Percentiles rank a stretch among this genome's conserved stretches.
These are phyloP conservation scores for Tolypocladium tundrense DNA, from an alignment of 2,329 filamentous ascomycete genomes.

Conservation along the genomic window DNA sequence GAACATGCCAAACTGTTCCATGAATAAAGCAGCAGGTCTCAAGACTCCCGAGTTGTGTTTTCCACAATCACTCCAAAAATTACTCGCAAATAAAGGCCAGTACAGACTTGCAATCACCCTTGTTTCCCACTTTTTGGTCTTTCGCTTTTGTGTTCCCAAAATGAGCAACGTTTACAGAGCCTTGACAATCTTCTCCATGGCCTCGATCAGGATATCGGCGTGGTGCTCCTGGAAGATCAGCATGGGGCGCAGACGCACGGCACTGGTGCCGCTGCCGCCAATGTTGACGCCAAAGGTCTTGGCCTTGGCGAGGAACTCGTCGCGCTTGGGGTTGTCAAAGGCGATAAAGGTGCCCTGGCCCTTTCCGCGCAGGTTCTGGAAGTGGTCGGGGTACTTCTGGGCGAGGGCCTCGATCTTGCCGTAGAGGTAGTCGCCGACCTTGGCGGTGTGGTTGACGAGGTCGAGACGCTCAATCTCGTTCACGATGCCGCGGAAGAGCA, in stretches of 20 bases:
- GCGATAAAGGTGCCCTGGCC: conserved; percentile 87
- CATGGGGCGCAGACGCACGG: conserved; percentile 80
- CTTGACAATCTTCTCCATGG: conserved; percentile 63
- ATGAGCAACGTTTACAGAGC: conserved; percentile 14
- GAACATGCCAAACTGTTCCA: background rate
- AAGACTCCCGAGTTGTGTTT: background rate
- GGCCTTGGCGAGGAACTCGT: conserved; percentile 67
- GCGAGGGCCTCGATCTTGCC: conserved; percentile 57
- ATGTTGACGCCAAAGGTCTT: conserved; percentile 81
- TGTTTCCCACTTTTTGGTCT: background rate
- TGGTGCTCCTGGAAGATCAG: conserved; percentile 87
- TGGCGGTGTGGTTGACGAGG: conserved; percentile 70
- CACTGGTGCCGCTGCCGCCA: conserved; percentile 65
- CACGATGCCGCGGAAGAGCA: conserved; percentile 81
- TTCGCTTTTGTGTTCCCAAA: background rate
- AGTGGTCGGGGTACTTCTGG: conserved; percentile 61
- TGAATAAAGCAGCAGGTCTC: background rate
- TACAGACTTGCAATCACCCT: background rate
- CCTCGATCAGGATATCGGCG: conserved; percentile 73
- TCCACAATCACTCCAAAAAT: background rate
- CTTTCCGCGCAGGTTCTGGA: conserved; percentile 78
- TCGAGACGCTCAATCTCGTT: conserved; percentile 66
- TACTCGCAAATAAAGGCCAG: background rate
- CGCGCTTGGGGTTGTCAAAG: conserved; percentile 73
- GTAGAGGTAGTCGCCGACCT: conserved; percentile 71